phyloP scores from a whole-genome alignment of 2,329 filamentous ascomycete species.

The Aspergillus sp. region DNA sequence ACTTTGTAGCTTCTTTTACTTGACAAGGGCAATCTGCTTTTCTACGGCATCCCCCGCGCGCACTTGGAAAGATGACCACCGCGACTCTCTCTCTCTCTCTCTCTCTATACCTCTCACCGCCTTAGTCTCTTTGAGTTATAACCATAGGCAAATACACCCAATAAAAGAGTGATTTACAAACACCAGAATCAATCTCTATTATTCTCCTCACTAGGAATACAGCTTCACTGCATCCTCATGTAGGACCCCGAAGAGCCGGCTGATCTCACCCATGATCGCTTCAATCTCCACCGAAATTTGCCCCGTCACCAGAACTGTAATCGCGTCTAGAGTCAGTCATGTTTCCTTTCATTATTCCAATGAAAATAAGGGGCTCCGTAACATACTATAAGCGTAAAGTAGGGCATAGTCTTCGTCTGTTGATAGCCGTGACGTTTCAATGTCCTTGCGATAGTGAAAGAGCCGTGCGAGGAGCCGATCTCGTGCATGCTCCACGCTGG shows the following conservation, averaged over 20 bases:
- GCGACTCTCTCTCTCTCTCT: too few species aligned
- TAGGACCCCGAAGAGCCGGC: conserved; percentile 62
- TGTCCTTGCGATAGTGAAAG: conserved; percentile 78
- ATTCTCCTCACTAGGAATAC: conserved; percentile 28
- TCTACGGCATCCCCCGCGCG: too few species aligned
- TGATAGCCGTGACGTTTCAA: conserved; percentile 50
- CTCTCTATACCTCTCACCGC: too few species aligned
- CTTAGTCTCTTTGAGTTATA: too few species aligned
- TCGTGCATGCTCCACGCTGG: conserved; percentile 75
- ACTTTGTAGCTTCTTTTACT: too few species aligned
- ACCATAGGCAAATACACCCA: too few species aligned
- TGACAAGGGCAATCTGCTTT: too few species aligned
- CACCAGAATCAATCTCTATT: neutral
- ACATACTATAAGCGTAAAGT: conserved; percentile 81
- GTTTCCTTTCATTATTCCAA: too few species aligned
- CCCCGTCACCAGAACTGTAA: conserved; percentile 61
- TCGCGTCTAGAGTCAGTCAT: conserved; percentile 7
- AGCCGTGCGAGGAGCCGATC: conserved; percentile 85
- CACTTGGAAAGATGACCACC: too few species aligned
- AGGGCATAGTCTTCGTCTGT: conserved; percentile 76
- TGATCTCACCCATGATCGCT: conserved; percentile 57
- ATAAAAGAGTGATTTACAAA: neutral
- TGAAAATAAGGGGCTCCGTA: neutral
- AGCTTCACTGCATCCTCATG: conserved; percentile 63
- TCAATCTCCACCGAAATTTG: conserved; percentile 59